phyloP scores from a whole-genome alignment of 495 filamentous ascomycete species.

The Aspergillus cavernicola region DNA sequence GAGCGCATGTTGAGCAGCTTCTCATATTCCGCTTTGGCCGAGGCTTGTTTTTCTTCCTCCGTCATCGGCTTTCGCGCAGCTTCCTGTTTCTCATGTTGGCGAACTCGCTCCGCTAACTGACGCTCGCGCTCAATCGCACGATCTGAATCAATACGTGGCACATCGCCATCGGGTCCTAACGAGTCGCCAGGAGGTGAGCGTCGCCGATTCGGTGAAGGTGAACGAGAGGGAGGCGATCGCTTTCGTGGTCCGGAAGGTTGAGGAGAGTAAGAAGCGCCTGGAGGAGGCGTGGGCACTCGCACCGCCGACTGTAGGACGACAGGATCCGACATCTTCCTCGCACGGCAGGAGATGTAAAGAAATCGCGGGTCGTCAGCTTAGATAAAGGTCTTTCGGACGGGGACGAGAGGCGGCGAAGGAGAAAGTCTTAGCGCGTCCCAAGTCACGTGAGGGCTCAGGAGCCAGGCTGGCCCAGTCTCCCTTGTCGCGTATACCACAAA shows the following conservation, averaged over 20 bases:
- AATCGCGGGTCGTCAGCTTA: slow-evolving; percentile 7
- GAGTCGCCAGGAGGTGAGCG: slow-evolving; percentile 53
- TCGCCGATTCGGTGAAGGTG: slow-evolving; percentile 60
- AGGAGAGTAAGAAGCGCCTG: slow-evolving; percentile 46
- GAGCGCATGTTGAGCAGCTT: slow-evolving; percentile 86
- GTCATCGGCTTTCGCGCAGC: slow-evolving; percentile 58
- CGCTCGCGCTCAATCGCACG: slow-evolving; percentile 58
- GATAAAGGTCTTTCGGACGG: slow-evolving; percentile 8
- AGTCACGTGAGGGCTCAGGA: slow-evolving; percentile 26
- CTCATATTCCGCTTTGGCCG: slow-evolving; percentile 86
- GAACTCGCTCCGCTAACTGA: slow-evolving; percentile 57
- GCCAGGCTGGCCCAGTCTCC: slow-evolving; percentile 19
- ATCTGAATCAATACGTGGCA: slow-evolving; percentile 51
- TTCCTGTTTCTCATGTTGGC: slow-evolving; percentile 51
- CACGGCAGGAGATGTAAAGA: neutral
- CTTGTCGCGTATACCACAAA: slow-evolving; percentile 5
- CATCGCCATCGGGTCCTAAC: slow-evolving; percentile 29
- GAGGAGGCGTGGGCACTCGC: slow-evolving; percentile 63
- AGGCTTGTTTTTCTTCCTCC: slow-evolving; percentile 77
- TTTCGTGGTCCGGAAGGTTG: slow-evolving; percentile 51
- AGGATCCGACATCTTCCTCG: slow-evolving; percentile 40
- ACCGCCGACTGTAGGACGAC: slow-evolving; percentile 62
- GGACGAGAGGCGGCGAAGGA: slow-evolving; percentile 26
- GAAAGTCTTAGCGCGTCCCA: slow-evolving; percentile 27
- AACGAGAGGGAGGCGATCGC: slow-evolving; percentile 59